Conservation (phyloP, 139 green algal genomes). For the Pseudopediastrum boryanum region DNA sequence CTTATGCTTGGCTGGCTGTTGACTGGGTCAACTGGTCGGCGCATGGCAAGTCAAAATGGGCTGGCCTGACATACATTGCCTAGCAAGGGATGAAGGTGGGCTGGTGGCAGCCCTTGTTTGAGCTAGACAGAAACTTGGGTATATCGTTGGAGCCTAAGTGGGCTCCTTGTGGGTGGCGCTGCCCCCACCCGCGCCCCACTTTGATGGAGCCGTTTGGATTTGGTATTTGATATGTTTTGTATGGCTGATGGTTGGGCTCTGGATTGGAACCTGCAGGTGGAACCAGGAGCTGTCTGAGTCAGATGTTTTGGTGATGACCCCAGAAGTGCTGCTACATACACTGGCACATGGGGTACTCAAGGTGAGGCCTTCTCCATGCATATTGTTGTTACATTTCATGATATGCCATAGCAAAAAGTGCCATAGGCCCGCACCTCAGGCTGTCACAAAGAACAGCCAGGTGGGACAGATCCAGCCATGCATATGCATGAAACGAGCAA, state of each 20-base stretch:
- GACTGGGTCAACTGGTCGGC: too few species aligned
- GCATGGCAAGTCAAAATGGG: too few species aligned
- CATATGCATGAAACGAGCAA: neutral
- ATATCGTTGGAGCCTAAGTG: neutral
- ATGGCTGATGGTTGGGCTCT: too few species aligned
- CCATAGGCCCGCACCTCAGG: too few species aligned
- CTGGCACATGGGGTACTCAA: slow-evolving; percentile 4
- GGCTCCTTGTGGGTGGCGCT: neutral
- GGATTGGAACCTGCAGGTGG: slow-evolving; percentile 17
- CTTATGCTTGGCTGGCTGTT: too few species aligned
- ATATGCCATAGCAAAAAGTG: too few species aligned
- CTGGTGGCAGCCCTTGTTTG: neutral
- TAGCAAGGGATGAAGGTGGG: slow-evolving; percentile 2
- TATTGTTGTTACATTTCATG: neutral
- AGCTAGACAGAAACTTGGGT: neutral
- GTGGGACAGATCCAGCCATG: neutral
- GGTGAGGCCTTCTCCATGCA: neutral
- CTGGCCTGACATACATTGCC: too few species aligned
- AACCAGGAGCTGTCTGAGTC: neutral
- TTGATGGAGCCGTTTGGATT: neutral
- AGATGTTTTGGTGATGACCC: slow-evolving; percentile 30
- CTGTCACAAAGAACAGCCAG: neutral
- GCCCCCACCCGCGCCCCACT: neutral
- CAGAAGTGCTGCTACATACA: slow-evolving; percentile 3
- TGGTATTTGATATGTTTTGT: too few species aligned